These are phyloP conservation scores for Lathyrus sativus DNA, from an alignment of 306 rosid genomes.

Conservation along the genomic window DNA sequence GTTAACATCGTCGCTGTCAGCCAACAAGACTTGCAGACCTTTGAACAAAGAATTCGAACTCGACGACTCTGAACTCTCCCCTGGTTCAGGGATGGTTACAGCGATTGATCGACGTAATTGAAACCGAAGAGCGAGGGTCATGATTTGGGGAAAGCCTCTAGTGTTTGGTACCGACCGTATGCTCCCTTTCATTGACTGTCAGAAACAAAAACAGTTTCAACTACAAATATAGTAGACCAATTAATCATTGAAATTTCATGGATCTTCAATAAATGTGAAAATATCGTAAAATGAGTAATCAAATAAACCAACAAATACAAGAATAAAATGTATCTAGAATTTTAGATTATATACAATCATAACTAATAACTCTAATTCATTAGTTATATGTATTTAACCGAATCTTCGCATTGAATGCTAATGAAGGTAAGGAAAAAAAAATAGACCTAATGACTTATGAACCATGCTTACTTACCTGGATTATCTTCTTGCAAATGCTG, in stretches of 20 bases:
- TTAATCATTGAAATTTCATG: constrained; percentile 13
- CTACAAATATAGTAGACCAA: constrained; percentile 6
- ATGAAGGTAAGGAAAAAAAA: not conserved
- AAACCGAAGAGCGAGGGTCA: constrained; percentile 73
- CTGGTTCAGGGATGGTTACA: constrained; percentile 56
- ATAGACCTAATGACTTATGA: not conserved
- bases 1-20: constrained; percentile 66
- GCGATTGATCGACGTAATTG: constrained; percentile 59
- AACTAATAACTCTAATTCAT: constrained; percentile 2
- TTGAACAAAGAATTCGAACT: constrained; percentile 62
- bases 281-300: not conserved
- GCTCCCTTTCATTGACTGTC: constrained; percentile 88
- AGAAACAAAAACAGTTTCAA: constrained; percentile 21
- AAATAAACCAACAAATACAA: constrained; percentile 17
- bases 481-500: constrained; percentile 77
- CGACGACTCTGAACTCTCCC: constrained; percentile 56
- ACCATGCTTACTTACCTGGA: constrained; percentile 54
- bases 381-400: not conserved
- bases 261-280: not conserved
- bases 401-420: not conserved
- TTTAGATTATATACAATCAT: constrained; percentile 1
- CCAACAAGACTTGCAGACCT: constrained; percentile 72
- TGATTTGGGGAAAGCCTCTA: constrained; percentile 68
- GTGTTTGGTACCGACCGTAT: constrained; percentile 66
- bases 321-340: not conserved